Base-by-base conservation (phyloP, 768 basidiomycete genomes). In the Calocybe cyanea region DNA sequence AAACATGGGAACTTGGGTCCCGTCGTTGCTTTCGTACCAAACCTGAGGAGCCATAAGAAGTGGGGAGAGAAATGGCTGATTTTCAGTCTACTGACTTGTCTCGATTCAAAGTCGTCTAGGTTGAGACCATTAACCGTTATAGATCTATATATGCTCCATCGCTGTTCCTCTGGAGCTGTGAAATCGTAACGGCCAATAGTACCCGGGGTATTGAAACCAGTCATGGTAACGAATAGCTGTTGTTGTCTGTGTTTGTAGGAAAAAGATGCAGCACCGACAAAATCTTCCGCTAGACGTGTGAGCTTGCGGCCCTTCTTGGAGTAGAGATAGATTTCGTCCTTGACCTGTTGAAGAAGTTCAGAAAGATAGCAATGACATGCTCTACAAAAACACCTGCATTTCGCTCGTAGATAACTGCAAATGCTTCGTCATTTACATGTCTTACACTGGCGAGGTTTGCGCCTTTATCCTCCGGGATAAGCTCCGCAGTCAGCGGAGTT, bases 1-100 rank as follows among this genome's bases (percentile, higher is more conserved):
- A 57, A 90, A 92, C 89, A 92, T 91, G 1, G 90, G 90, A 28
- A 92, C 70, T 43, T 72, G 76, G 4, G 87, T 90, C 1, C 87
- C 87, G 57, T 92, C 90, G 61, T 84, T 86, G 63, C 81, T 82
- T 15, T 70, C 61, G 56, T 83, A 92, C 83, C 89, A 92, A 15
- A 89, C 84, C 76, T 81, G 24, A 46, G 11, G 9, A 3, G 18
- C 25, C n/a, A n/a, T n/a, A n/a, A n/a, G n/a, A n/a, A 11, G 17
- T 2, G 21, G 38, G 28, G 28, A 5, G 18, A 14, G 39, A 7
- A 8, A 30, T 11, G 24, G 15, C 31, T 32, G 18, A n/a, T 17
- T 32, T 13, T 17, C 28, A 14, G 13, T 7, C 17, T 10, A 48
- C 62, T 18, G 51, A 78, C 79, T 65, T 92, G 89, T 46, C 75